Evolutionary conservation across 129 eudicot genomes (phyloP).

Genomic region (Solidago caesia): DNA sequence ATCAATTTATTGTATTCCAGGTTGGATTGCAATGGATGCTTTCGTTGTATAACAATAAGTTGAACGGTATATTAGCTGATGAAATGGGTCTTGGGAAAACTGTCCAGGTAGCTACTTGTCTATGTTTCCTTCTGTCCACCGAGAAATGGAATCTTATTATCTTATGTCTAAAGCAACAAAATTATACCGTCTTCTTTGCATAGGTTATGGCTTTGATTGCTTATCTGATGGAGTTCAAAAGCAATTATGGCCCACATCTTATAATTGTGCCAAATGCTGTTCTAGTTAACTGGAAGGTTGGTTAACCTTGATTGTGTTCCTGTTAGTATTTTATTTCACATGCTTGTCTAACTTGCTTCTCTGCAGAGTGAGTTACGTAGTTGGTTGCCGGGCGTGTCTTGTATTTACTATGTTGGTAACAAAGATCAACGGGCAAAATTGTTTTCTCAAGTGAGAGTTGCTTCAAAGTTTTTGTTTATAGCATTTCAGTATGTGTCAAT

Average conservation of each 20-base stretch:
- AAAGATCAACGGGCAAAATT: conserved; percentile 89
- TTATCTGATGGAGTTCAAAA: conserved; percentile 94
- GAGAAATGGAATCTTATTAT: not conserved
- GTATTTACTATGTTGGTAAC: conserved; percentile 86
- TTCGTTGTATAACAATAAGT: conserved; percentile 89
- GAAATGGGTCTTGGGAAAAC: conserved; percentile 99
- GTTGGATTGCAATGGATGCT: conserved; percentile 99
- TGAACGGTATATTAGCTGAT: conserved; percentile 94
- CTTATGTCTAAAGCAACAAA: not conserved
- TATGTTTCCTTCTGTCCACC: not conserved
- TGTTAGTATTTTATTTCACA: conserved; percentile 1
- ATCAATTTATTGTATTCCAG: conserved; percentile 42
- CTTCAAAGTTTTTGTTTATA: not conserved
- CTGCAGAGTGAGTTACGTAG: conserved; percentile 85
- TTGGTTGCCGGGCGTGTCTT: conserved; percentile 92
- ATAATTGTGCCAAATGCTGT: conserved; percentile 98
- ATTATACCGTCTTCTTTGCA: not conserved
- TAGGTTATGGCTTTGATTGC: conserved; percentile 99
- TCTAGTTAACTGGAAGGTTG: conserved; percentile 97
- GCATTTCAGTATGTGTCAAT: not conserved
- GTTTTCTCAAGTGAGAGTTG: conserved; percentile 79
- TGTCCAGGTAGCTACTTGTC: conserved; percentile 63
- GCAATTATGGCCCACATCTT: conserved; percentile 97
- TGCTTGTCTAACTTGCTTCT: conserved; percentile 26
- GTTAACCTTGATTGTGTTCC: not conserved